Base-by-base conservation (phyloP, 2,329 filamentous ascomycete species). In the Coniella vitis region DNA sequence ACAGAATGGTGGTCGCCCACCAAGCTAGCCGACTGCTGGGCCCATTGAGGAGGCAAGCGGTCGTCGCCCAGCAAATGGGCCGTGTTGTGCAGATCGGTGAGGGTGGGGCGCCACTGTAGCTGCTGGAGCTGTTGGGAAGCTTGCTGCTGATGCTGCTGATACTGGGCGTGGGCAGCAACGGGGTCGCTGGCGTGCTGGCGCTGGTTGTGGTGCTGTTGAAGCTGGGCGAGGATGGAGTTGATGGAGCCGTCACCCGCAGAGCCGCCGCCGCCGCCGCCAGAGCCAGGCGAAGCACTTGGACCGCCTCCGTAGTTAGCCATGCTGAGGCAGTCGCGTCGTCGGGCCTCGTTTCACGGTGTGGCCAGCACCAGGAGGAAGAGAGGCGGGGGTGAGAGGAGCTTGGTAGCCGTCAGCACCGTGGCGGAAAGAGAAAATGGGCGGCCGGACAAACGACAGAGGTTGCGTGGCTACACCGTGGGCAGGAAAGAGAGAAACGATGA, bases 171-270 rank as follows among this genome's bases (percentile, higher is more conserved):
- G 56, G 56, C 38, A 32, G 56, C 38, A 21, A 21, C 38, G 14
- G 19, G 47, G 22, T 53, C 51, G 21, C 19, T 20, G 39, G 32
- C 38, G 34, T 53, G 47, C 17, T 45, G 37, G 21, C 39, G 52
- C 38, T 54, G 49, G n/a, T 60, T 58, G 41, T 58, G 57, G 4
- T 63, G 63, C 54, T 64, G 64, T 35, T 64, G 65, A 2, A 68
- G 62, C 58, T 67, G 70, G 52, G 66, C 69, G 43, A 71, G 64
- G 48, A 73, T 67, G 13, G 69, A 64, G 51, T 71, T 64, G 43
- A 72, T 58, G 44, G 64, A 63, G 37, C 58, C 56, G 48, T 59
- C 52, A 36, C 42, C 49, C 22, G 42, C 38, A 39, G 29, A 38
- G 19, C 20, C 39, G 19, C 31, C 31, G 39, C 25, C 25, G 19